phyloP scores from a whole-genome alignment of 768 basidiomycete species.

The Daedaleopsis nitida region DNA sequence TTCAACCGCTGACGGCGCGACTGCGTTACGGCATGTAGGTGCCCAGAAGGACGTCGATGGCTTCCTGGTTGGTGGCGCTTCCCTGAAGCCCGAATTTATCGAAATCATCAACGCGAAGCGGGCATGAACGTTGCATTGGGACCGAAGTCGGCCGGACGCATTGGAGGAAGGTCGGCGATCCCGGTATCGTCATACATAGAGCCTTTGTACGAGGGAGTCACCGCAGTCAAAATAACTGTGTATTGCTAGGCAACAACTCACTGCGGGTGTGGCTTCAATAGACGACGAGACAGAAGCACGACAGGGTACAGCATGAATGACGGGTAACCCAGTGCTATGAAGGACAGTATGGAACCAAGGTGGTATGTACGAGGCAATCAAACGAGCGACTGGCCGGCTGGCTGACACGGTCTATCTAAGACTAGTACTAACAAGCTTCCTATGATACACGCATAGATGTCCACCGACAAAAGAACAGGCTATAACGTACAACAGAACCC shows the following conservation, averaged over 20 bases:
- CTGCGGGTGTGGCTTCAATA: too few relatives aligned
- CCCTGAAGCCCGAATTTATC: slow-evolving; percentile 95
- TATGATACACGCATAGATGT: not conserved
- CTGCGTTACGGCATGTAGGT: slow-evolving; percentile 42
- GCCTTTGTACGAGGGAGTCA: not conserved
- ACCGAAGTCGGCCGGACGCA: not conserved
- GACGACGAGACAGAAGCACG: too few relatives aligned
- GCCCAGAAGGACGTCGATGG: slow-evolving; percentile 87
- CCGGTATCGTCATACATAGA: too few relatives aligned
- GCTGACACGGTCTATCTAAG: not conserved
- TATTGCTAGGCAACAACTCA: not conserved
- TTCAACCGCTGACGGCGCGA: too few relatives aligned
- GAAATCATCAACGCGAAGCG: slow-evolving; percentile 81
- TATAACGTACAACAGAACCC: not conserved
- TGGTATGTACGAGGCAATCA: not conserved
- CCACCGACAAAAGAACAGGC: not conserved
- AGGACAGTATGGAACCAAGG: not conserved
- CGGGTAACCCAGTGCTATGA: not conserved
- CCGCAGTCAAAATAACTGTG: not conserved
- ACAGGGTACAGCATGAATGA: too few relatives aligned
- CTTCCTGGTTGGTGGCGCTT: slow-evolving; percentile 97
- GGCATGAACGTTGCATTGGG: slow-evolving; percentile 11
- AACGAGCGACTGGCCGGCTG: not conserved
- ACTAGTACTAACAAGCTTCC: not conserved
- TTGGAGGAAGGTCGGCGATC: not conserved